Evolutionary conservation across 495 filamentous ascomycete genomes (phyloP).

Genomic region (Talaromyces trachyspermus): DNA sequence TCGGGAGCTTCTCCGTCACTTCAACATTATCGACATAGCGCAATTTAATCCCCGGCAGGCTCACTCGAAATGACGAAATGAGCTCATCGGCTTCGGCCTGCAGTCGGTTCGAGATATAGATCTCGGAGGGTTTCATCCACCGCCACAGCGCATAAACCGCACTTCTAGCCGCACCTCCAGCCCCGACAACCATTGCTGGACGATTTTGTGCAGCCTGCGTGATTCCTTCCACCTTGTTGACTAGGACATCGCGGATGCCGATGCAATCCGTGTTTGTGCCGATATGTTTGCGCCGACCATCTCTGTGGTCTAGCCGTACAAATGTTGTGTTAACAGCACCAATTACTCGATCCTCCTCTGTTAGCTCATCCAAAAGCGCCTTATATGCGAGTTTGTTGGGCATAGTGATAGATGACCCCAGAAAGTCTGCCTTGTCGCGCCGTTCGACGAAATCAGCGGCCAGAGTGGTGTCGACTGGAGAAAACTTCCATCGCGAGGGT

Average conservation of each 20-base stretch:
- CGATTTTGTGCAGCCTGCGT: constrained; percentile 24
- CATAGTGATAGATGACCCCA: constrained; percentile 57
- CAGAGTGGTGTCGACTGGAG: constrained; percentile 38
- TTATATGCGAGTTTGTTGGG: constrained; percentile 56
- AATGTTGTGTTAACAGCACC: constrained; percentile 60
- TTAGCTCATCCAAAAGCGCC: constrained; percentile 48
- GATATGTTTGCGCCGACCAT: constrained; percentile 34
- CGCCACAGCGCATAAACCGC: constrained; percentile 54
- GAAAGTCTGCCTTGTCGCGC: constrained; percentile 9
- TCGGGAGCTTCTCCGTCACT: constrained; percentile 40
- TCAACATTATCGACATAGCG: constrained; percentile 39
- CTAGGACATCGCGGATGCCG: constrained; percentile 54
- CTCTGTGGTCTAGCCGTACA: constrained; percentile 25
- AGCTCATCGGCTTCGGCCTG: constrained; percentile 45
- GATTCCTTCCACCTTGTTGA: constrained; percentile 32
- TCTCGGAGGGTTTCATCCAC: constrained; percentile 43
- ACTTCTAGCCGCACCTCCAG: constrained; percentile 52
- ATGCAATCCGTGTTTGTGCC: constrained; percentile 62
- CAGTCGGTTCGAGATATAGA: constrained; percentile 57
- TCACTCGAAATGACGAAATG: constrained; percentile 31
- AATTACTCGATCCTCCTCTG: constrained; percentile 48
- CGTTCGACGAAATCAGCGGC: neutral
- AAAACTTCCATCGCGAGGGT: constrained; percentile 42
- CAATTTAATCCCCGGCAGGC: constrained; percentile 14
- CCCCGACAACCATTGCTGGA: constrained; percentile 47